Conservation (phyloP, 768 basidiomycete species). For the Austroboletus eburneus region DNA sequence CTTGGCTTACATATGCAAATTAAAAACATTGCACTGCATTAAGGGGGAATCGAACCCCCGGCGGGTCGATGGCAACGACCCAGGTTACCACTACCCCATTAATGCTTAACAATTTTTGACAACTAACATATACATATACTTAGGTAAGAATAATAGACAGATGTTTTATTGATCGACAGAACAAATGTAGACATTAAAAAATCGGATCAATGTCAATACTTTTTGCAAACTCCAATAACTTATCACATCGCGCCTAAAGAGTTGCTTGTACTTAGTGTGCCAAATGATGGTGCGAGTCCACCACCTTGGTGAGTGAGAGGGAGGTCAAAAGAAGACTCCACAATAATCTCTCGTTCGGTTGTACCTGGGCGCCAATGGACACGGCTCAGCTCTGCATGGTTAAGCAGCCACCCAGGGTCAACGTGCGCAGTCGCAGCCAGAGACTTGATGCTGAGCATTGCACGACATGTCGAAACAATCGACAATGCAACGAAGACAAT, state of each 20-base stretch:
- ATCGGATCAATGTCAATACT: too few species aligned
- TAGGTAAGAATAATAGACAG: too few species aligned
- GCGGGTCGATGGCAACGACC: constrained; percentile 77
- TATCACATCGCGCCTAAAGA: background rate
- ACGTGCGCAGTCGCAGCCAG: constrained; percentile 40
- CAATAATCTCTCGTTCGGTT: constrained; percentile 35
- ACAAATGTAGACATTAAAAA: too few species aligned
- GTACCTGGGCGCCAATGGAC: constrained; percentile 36
- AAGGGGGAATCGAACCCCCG: constrained; percentile 87
- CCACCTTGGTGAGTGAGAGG: background rate
- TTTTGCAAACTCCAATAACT: too few species aligned
- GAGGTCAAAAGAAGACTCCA: constrained; percentile 10
- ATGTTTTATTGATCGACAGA: too few species aligned
- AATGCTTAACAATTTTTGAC: constrained; percentile 31
- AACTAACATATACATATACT: too few species aligned
- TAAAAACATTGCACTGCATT: constrained; percentile 45
- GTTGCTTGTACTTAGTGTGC: background rate
- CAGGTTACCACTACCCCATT: constrained; percentile 66
- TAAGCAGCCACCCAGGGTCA: constrained; percentile 42
- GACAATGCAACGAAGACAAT: constrained; percentile 5
- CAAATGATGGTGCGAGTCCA: background rate
- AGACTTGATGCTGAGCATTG: constrained; percentile 40
- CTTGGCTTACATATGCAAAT: too few species aligned
- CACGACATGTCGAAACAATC: constrained; percentile 32
- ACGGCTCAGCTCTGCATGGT: constrained; percentile 42